Evolutionary conservation across 768 basidiomycete genomes (phyloP).

Genomic region (Coprinopsis cinerea): DNA sequence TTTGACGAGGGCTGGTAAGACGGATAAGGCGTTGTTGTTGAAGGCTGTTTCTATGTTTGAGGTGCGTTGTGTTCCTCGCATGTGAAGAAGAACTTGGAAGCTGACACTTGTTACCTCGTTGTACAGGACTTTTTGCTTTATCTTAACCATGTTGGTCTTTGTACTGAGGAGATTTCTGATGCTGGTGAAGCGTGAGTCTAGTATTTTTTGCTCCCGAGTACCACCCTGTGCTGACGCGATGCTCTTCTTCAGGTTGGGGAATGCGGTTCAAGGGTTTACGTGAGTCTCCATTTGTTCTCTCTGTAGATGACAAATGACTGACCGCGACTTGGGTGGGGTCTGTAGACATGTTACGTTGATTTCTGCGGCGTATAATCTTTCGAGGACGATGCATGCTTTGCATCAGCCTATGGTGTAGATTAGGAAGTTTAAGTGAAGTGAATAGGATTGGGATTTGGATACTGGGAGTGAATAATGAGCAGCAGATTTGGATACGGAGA

Average conservation of each 20-base stretch:
- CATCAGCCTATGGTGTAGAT: constrained; percentile 6
- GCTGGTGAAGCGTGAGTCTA: constrained; percentile 76
- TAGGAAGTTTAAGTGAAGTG: too few relatives aligned
- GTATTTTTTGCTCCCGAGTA: not conserved
- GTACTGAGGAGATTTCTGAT: constrained; percentile 81
- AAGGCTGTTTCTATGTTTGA: constrained; percentile 87
- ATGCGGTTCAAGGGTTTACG: constrained; percentile 90
- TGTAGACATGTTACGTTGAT: constrained; percentile 76
- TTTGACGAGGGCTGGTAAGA: constrained; percentile 80
- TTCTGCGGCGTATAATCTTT: constrained; percentile 79
- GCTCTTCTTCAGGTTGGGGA: constrained; percentile 53
- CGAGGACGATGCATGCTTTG: constrained; percentile 44
- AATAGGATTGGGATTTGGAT: too few relatives aligned
- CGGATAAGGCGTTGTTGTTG: constrained; percentile 57
- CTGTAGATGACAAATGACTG: not conserved
- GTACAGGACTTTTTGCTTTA: constrained; percentile 70
- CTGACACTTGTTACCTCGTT: not conserved
- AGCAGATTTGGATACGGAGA: too few relatives aligned
- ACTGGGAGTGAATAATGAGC: too few relatives aligned
- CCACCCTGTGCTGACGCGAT: too few relatives aligned
- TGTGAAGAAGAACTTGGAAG: not conserved
- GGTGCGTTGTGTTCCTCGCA: constrained; percentile 34
- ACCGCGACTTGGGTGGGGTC: not conserved
- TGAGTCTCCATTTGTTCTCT: constrained; percentile 32
- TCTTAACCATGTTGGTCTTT: constrained; percentile 82